Percentiles rank a stretch among this genome's conserved stretches.
Conservation (phyloP, 2,329 filamentous ascomycete genomes). For the Alternaria postmessia region DNA sequence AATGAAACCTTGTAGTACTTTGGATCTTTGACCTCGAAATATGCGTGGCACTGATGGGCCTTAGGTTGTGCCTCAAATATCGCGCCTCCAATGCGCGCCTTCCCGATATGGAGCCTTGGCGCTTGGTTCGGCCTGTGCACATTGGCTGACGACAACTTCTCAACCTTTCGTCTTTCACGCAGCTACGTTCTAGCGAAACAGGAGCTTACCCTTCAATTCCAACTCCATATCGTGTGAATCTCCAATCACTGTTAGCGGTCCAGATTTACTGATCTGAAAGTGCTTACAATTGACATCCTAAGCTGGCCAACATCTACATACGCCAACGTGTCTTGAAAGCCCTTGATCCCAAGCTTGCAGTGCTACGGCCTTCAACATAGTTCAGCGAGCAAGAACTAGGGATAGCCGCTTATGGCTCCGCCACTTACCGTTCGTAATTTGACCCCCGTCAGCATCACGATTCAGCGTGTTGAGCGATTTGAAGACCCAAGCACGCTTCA, state of each 20-base stretch:
- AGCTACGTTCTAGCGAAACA: background rate
- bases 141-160: conserved; percentile 9
- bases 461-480: conserved; percentile 79
- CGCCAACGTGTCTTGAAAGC: background rate
- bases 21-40: background rate
- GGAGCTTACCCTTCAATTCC: background rate
- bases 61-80: background rate
- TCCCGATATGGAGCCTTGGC: conserved; percentile 18
- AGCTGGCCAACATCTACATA: background rate
- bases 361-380: background rate
- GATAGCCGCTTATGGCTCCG: conserved; percentile 30
- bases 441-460: conserved; percentile 74
- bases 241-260: background rate
- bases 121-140: conserved; percentile 9
- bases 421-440: conserved; percentile 81
- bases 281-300: background rate
- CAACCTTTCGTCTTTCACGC: background rate
- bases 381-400: background rate
- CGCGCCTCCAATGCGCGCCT: conserved; percentile 12
- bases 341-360: background rate
- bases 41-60: background rate
- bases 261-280: background rate
- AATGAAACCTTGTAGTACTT: background rate
- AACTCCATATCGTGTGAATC: background rate
- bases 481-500: conserved; percentile 60